phyloP scores from a whole-genome alignment of 2,329 filamentous ascomycete species.

The Blastomyces silverae region DNA sequence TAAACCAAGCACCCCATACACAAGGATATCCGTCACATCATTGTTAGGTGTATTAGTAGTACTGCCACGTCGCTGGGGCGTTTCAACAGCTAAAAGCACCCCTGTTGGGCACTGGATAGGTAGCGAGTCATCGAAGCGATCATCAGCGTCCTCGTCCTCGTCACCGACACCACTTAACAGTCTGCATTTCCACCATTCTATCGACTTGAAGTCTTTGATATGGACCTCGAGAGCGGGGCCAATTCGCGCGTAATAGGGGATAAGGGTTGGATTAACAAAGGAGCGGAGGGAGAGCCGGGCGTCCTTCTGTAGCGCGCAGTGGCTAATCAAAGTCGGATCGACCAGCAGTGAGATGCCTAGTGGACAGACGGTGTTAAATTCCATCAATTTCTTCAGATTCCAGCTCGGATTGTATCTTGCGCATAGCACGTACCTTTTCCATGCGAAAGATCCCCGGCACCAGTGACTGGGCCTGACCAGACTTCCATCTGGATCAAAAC shows the following conservation, averaged over 20 bases:
- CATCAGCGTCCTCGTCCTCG: constrained; percentile 32
- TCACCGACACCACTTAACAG: constrained; percentile 33
- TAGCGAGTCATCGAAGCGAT: constrained; percentile 16
- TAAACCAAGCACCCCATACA: constrained; percentile 36
- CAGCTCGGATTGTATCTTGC: neutral
- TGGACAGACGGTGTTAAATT: neutral
- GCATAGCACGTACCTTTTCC: neutral
- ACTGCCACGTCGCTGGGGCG: constrained; percentile 19
- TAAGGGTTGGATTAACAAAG: constrained; percentile 37
- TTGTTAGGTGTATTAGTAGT: constrained; percentile 15
- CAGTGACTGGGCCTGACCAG: constrained; percentile 34
- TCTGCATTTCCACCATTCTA: constrained; percentile 37
- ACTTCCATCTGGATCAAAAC: constrained; percentile 30
- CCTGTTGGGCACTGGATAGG: constrained; percentile 37
- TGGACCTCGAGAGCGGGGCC: constrained; percentile 39
- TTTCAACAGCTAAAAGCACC: constrained; percentile 32
- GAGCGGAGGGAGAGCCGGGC: constrained; percentile 30
- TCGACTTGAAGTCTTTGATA: constrained; percentile 28
- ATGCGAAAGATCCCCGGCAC: constrained; percentile 23
- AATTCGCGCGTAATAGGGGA: constrained; percentile 37
- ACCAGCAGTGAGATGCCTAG: constrained; percentile 29
- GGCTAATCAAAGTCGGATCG: constrained; percentile 30
- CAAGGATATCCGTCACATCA: constrained; percentile 33
- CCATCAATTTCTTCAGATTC: neutral
- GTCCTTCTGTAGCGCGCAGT: constrained; percentile 32